These are phyloP conservation scores for Hibiscus mutabilis DNA, from an alignment of 345 rosid species.

Conservation along the genomic window DNA sequence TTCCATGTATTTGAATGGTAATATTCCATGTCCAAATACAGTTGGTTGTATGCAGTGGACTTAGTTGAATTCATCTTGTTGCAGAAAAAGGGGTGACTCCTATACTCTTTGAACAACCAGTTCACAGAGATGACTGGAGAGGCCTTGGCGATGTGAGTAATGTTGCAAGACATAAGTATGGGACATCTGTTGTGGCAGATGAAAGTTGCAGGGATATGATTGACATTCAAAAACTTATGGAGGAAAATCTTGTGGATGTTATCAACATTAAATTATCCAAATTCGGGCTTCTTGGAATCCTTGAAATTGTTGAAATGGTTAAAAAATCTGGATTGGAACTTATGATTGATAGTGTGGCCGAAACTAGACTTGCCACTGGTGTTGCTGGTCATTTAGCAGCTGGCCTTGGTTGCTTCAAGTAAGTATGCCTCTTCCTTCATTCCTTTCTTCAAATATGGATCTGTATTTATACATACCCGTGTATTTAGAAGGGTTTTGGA, in stretches of 20 bases:
- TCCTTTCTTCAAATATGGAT: too few species aligned
- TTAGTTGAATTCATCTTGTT: neutral
- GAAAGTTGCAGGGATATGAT: constrained; percentile 8
- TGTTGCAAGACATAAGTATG: constrained; percentile 12
- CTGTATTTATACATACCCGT: neutral
- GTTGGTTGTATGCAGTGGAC: too few species aligned
- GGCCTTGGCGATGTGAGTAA: constrained; percentile 13
- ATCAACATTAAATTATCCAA: constrained; percentile 16
- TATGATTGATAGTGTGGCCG: constrained; percentile 5
- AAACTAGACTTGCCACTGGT: constrained; percentile 17
- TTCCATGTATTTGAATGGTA: too few species aligned
- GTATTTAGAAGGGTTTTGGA: neutral
- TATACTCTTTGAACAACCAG: constrained; percentile 15
- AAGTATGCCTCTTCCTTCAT: neutral
- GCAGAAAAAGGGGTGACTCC: constrained; percentile 2
- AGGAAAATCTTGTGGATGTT: constrained; percentile 14
- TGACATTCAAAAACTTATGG: constrained; percentile 8
- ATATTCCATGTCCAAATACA: too few species aligned
- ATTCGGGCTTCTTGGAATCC: constrained; percentile 15
- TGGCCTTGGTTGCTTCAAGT: constrained; percentile 17
- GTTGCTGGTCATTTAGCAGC: constrained; percentile 19
- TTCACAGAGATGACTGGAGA: constrained; percentile 14
- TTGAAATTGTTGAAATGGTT: constrained; percentile 8
- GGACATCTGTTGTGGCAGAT: constrained; percentile 11
- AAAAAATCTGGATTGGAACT: constrained; percentile 8